Conservation (phyloP, 805 yeast species). For the Wickerhamiella occidentalis region DNA sequence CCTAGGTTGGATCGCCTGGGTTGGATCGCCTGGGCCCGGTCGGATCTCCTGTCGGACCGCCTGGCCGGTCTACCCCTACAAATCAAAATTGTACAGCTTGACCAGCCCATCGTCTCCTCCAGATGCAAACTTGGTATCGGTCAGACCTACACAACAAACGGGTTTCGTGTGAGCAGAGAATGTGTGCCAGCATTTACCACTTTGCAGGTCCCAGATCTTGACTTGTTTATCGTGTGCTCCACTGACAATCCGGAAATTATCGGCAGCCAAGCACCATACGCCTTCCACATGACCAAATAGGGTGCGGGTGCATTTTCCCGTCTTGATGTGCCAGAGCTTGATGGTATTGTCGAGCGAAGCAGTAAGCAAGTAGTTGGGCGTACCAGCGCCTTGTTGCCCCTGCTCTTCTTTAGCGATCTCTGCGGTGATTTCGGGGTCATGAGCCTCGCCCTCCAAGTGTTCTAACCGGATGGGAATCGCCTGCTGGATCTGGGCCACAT, state of each 20-base stretch:
- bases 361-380: slow-evolving; percentile 75
- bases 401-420: slow-evolving; percentile 13
- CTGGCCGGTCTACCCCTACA: not conserved
- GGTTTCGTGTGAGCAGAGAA: slow-evolving; percentile 58
- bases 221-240: slow-evolving; percentile 89
- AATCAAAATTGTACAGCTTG: slow-evolving; percentile 66
- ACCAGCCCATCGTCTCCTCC: slow-evolving; percentile 85
- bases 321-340: slow-evolving; percentile 77
- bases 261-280: slow-evolving; percentile 94
- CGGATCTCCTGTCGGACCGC: not conserved
- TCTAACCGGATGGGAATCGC: slow-evolving; percentile 74
- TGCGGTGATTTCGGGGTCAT: slow-evolving; percentile 14
- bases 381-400: slow-evolving; percentile 26
- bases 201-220: slow-evolving; percentile 92
- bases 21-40: no score
- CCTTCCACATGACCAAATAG: slow-evolving; percentile 98
- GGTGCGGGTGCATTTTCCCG: slow-evolving; percentile 83
- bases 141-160: slow-evolving; percentile 58
- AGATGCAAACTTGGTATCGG: slow-evolving; percentile 80
- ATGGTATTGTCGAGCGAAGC: slow-evolving; percentile 88
- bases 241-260: slow-evolving; percentile 83
- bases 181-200: slow-evolving; percentile 89
- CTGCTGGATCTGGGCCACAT: slow-evolving; percentile 87
- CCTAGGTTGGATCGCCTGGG: no score
- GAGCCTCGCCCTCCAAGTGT: slow-evolving; percentile 43